Evolutionary conservation across 2,329 filamentous ascomycete species (phyloP).

Genomic region (Penicillium sp.): DNA sequence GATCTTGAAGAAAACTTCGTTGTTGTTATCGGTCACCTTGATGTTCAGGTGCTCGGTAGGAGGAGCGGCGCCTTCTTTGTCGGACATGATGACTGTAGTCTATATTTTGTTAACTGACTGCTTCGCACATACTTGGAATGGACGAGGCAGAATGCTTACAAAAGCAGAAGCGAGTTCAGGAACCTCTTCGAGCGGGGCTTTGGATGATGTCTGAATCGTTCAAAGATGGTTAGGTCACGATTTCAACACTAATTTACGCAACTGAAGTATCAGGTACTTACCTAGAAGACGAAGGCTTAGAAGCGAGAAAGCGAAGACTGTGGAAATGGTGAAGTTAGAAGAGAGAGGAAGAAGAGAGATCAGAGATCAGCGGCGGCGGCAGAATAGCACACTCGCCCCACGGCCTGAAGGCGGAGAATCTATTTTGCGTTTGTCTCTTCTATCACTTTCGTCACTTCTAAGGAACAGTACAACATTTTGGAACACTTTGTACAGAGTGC

Average conservation of each 20-base stretch:
- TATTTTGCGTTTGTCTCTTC: conserved; percentile 35
- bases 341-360: conserved; percentile 26
- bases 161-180: not conserved
- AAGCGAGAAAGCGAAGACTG: not conserved
- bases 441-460: conserved; percentile 7
- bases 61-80: conserved; percentile 26
- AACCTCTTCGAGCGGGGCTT: not conserved
- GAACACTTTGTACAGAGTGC: not conserved
- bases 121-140: not conserved
- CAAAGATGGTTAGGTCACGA: not conserved
- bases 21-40: conserved; percentile 99
- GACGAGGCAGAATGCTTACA: not conserved
- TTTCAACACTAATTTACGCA: not conserved
- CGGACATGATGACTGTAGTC: conserved; percentile 16
- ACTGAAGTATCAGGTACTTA: conserved; percentile 1
- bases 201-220: not conserved
- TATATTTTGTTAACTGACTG: conserved; percentile 2
- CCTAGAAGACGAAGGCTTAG: not conserved
- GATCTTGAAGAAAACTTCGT: conserved; percentile 99
- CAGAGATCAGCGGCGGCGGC: conserved; percentile 32
- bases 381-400: conserved; percentile 25
- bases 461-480: not conserved
- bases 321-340: conserved; percentile 13
- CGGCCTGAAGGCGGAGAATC: conserved; percentile 34
- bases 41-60: conserved; percentile 89